Conservation (phyloP, 495 filamentous ascomycete genomes). For the Physcia stellaris region DNA sequence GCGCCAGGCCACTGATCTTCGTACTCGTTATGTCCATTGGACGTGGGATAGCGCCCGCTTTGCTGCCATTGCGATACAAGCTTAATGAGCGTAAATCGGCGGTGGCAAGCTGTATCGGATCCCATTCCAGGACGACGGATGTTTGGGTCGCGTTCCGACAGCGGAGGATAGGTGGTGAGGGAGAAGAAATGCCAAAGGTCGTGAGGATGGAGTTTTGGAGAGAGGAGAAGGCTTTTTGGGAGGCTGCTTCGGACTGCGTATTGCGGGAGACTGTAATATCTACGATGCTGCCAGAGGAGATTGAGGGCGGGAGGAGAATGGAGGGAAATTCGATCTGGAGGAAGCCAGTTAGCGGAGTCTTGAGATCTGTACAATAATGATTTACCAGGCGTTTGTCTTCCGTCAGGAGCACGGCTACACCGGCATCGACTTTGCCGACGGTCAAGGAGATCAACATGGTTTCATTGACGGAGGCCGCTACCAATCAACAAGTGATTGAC, state of each 20-base stretch:
- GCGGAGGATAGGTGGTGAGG: constrained; percentile 66
- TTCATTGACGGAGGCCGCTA: not conserved
- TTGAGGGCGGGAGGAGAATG: constrained; percentile 87
- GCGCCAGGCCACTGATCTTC: constrained; percentile 92
- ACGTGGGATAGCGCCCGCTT: constrained; percentile 84
- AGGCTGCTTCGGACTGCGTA: constrained; percentile 54
- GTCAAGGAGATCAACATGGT: constrained; percentile 93
- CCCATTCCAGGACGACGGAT: constrained; percentile 94
- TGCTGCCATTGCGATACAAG: constrained; percentile 88
- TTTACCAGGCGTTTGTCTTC: constrained; percentile 92
- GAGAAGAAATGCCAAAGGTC: constrained; percentile 71
- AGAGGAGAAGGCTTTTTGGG: constrained; percentile 57
- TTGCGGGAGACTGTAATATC: constrained; percentile 96
- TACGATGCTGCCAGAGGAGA: constrained; percentile 89
- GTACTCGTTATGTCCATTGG: constrained; percentile 77
- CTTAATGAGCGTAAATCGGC: constrained; percentile 77
- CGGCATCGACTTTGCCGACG: constrained; percentile 97
- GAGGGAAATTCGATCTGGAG: constrained; percentile 94
- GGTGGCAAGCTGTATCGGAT: constrained; percentile 84
- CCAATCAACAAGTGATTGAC: too few relatives aligned
- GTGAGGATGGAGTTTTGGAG: constrained; percentile 80
- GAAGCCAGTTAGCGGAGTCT: not conserved
- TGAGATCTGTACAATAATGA: constrained; percentile 6
- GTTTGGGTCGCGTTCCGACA: constrained; percentile 96
- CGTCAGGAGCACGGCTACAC: constrained; percentile 90